Evolutionary conservation across 2,329 filamentous ascomycete genomes (phyloP).

Genomic region (Verticillium klebahnii): DNA sequence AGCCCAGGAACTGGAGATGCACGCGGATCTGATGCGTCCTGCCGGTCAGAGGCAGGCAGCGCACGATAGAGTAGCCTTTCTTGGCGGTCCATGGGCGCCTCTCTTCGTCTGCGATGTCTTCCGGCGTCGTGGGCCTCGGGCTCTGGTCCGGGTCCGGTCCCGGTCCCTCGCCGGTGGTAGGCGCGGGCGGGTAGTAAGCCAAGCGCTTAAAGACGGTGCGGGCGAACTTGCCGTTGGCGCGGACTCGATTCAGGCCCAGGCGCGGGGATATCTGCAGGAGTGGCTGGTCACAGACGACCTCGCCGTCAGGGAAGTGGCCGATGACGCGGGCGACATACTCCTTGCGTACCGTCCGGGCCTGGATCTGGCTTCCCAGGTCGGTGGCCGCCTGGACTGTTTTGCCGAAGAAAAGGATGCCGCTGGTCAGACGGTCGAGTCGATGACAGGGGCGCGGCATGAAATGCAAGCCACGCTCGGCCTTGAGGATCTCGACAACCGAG

Average conservation of each 20-base stretch:
- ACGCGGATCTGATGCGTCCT: slow-evolving; percentile 94
- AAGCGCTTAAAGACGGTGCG: slow-evolving; percentile 87
- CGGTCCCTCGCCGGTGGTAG: slow-evolving; percentile 1
- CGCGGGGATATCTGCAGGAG: slow-evolving; percentile 94
- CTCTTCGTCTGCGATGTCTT: slow-evolving; percentile 15
- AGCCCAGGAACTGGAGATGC: slow-evolving; percentile 88
- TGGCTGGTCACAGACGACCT: slow-evolving; percentile 88
- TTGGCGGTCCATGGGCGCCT: slow-evolving; percentile 43
- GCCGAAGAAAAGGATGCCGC: slow-evolving; percentile 96
- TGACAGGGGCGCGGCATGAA: slow-evolving; percentile 73
- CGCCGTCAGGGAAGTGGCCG: slow-evolving; percentile 86
- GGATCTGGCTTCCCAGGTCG: slow-evolving; percentile 69
- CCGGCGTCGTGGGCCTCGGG: slow-evolving; percentile 17
- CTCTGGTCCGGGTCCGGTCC: slow-evolving; percentile 8
- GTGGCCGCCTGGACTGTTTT: slow-evolving; percentile 81
- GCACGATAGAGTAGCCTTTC: slow-evolving; percentile 88
- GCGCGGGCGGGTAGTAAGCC: slow-evolving; percentile 74
- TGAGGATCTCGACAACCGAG: slow-evolving; percentile 89
- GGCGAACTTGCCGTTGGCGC: slow-evolving; percentile 86
- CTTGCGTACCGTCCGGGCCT: slow-evolving; percentile 78
- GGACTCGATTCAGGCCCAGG: slow-evolving; percentile 87
- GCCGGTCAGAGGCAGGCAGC: slow-evolving; percentile 88
- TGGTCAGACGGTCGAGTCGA: slow-evolving; percentile 87
- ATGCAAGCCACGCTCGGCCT: slow-evolving; percentile 58
- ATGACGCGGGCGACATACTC: slow-evolving; percentile 92